A percentile compares a stretch with the other conserved stretches of the same genome.
phyloP scores from a whole-genome alignment of 2,329 filamentous ascomycete species.

The Huntiella abstrusa region DNA sequence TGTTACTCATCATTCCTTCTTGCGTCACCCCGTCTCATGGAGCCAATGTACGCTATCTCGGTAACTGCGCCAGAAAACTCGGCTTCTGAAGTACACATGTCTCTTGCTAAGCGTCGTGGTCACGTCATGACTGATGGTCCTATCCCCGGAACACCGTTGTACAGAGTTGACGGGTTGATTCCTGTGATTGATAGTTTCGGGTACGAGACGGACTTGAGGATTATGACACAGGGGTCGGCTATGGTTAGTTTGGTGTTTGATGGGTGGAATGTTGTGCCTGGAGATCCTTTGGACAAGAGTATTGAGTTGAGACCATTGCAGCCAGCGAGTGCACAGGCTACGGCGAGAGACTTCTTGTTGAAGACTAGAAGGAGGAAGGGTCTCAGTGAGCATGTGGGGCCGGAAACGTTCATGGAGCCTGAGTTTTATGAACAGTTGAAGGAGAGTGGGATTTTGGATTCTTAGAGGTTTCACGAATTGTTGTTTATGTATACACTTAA shows the following conservation, averaged over 20 bases:
- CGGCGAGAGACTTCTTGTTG: constrained; percentile 85
- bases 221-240: constrained; percentile 85
- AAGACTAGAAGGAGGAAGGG: constrained; percentile 92
- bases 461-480: constrained; percentile 13
- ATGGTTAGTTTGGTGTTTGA: constrained; percentile 88
- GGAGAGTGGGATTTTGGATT: constrained; percentile 71
- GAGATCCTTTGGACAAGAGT: constrained; percentile 80
- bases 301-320: constrained; percentile 69
- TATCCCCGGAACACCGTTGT: constrained; percentile 84
- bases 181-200: constrained; percentile 96
- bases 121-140: constrained; percentile 90
- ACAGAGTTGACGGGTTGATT: constrained; percentile 75
- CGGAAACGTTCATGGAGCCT: constrained; percentile 89
- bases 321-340: constrained; percentile 71
- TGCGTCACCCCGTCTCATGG: constrained; percentile 91
- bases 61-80: constrained; percentile 87
- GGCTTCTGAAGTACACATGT: constrained; percentile 77
- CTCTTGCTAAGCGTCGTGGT: constrained; percentile 69
- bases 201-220: constrained; percentile 91
- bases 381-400: constrained; percentile 82
- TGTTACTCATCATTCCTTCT: constrained; percentile 95
- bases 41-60: constrained; percentile 79
- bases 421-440: constrained; percentile 78
- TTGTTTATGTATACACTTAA: too few species aligned
- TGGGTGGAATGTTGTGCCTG: constrained; percentile 86